These are phyloP conservation scores for Ophiostoma sp. DNA, from an alignment of 2,329 filamentous ascomycete species.

Conservation along the genomic window DNA sequence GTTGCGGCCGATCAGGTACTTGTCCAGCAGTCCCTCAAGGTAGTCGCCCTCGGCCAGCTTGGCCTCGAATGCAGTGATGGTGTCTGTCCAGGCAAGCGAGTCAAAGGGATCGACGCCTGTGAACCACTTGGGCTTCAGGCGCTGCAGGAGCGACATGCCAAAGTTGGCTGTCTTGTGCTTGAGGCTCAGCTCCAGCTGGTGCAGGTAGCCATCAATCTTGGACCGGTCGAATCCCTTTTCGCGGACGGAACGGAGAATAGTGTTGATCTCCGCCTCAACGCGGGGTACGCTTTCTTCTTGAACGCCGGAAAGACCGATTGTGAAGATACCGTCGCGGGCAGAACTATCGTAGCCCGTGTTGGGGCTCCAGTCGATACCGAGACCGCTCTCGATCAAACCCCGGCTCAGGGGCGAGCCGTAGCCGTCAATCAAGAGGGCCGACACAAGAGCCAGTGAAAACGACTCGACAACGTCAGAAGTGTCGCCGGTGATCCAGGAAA, in stretches of 20 bases:
- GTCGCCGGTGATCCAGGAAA: slow-evolving; percentile 87
- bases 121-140: slow-evolving; percentile 89
- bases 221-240: slow-evolving; percentile 77
- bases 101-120: slow-evolving; percentile 91
- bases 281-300: slow-evolving; percentile 71
- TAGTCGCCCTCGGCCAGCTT: slow-evolving; percentile 72
- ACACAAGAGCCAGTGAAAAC: slow-evolving; percentile 77
- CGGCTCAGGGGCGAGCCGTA: slow-evolving; percentile 93
- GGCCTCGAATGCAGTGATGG: slow-evolving; percentile 73
- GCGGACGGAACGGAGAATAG: slow-evolving; percentile 64
- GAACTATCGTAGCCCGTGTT: slow-evolving; percentile 88
- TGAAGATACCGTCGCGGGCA: slow-evolving; percentile 74
- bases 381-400: slow-evolving; percentile 78
- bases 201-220: slow-evolving; percentile 90
- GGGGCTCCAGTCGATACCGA: slow-evolving; percentile 89
- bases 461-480: slow-evolving; percentile 78
- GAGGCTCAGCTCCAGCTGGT: slow-evolving; percentile 85
- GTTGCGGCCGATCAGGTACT: slow-evolving; percentile 83
- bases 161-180: slow-evolving; percentile 98
- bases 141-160: slow-evolving; percentile 82
- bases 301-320: slow-evolving; percentile 86
- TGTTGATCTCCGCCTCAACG: slow-evolving; percentile 67
- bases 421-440: slow-evolving; percentile 81
- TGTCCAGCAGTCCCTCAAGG: slow-evolving; percentile 77
- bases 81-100: slow-evolving; percentile 85